Conservation (phyloP, 306 rosid species). For the Lathyrus tuberosus region DNA sequence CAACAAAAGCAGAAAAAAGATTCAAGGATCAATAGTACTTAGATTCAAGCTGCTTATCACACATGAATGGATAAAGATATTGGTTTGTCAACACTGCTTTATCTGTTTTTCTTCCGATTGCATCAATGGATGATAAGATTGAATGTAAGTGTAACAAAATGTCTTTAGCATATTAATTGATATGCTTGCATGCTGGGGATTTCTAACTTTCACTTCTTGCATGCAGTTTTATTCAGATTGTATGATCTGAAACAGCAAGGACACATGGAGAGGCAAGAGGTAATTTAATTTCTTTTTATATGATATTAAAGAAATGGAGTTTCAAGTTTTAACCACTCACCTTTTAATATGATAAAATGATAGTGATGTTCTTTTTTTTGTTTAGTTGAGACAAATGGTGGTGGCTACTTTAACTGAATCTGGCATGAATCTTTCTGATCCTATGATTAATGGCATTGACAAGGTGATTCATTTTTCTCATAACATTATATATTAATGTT, state of each 20-base stretch:
- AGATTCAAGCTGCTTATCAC: no score
- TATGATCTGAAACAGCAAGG: conserved; percentile 87
- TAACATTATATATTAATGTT: background rate
- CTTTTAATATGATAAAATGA: no score
- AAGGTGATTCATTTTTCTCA: conserved; percentile 57
- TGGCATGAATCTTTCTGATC: conserved; percentile 79
- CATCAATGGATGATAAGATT: conserved; percentile 70
- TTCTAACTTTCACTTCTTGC: conserved; percentile 46
- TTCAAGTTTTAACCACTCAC: no score
- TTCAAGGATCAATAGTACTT: no score
- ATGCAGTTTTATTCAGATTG: conserved; percentile 72
- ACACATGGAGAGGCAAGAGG: conserved; percentile 75
- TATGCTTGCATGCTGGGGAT: conserved; percentile 32
- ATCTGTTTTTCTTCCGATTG: conserved; percentile 85
- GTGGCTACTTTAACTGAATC: conserved; percentile 88
- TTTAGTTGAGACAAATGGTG: conserved; percentile 82
- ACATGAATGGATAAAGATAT: no score
- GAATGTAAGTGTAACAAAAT: conserved; percentile 57
- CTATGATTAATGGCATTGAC: conserved; percentile 65
- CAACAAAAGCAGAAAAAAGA: no score
- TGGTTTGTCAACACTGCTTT: no score
- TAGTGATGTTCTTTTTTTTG: background rate
- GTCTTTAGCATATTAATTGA: background rate
- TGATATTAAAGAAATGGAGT: no score
- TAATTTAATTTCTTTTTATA: conserved; percentile 45